Conservation (phyloP, 768 basidiomycete species). For the Naganishia friedmannii region DNA sequence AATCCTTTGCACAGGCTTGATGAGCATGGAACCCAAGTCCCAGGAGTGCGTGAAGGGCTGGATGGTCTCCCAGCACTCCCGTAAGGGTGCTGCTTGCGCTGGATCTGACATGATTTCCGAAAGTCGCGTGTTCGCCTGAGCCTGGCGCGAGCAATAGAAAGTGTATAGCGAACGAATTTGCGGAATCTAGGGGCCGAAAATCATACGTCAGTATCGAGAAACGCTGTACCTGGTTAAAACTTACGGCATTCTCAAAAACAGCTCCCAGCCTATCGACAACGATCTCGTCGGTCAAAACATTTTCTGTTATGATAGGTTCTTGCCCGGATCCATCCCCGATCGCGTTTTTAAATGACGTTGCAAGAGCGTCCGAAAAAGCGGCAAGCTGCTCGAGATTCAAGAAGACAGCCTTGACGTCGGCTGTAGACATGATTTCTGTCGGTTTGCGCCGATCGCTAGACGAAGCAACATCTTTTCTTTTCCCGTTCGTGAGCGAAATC, state of each 20-base stretch:
- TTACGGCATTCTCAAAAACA: constrained; percentile 44
- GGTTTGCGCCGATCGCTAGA: not conserved
- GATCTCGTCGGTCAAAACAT: constrained; percentile 35
- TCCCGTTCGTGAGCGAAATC: not conserved
- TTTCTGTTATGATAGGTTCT: constrained; percentile 33
- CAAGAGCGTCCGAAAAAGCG: constrained; percentile 47
- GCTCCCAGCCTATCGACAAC: constrained; percentile 44
- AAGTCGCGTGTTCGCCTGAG: constrained; percentile 45
- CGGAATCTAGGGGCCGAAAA: constrained; percentile 36
- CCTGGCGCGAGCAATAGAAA: constrained; percentile 50
- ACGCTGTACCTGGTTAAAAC: not conserved
- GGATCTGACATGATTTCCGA: constrained; percentile 45
- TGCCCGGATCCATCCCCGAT: constrained; percentile 31
- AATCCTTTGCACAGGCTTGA: constrained; percentile 52
- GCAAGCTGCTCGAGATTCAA: constrained; percentile 51
- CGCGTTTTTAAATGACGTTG: constrained; percentile 44
- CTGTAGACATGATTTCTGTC: constrained; percentile 36
- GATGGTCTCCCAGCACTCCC: constrained; percentile 49
- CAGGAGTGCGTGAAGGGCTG: constrained; percentile 52
- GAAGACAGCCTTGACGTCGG: constrained; percentile 49
- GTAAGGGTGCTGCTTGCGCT: constrained; percentile 40
- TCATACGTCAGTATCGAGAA: not conserved
- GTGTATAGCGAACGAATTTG: constrained; percentile 47
- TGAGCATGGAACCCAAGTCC: constrained; percentile 53
- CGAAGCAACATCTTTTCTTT: not conserved